phyloP scores from a whole-genome alignment of 1,284 basidiomycete species.

The Sporisorium sorghi region DNA sequence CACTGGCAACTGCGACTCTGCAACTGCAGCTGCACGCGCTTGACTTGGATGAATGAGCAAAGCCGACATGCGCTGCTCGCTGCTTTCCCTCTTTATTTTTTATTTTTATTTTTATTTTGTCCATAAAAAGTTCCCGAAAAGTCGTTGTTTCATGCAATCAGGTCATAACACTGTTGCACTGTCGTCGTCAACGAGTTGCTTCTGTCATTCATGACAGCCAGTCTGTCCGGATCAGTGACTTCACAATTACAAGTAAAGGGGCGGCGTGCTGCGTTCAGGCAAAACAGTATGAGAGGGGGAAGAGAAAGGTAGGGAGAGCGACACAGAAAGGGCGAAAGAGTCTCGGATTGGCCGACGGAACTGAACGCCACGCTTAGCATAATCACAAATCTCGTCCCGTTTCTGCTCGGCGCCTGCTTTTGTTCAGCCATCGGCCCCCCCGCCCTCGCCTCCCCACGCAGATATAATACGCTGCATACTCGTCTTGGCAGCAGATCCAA shows the following conservation, averaged over 20 bases:
- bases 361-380: conserved; percentile 31
- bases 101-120: neutral
- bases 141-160: conserved; percentile 1
- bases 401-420: neutral
- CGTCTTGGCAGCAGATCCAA: no score
- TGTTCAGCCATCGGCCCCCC: neutral
- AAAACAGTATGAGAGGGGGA: no score
- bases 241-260: no score
- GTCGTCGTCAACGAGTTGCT: no score
- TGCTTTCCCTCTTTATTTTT: neutral
- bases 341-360: conserved; percentile 12
- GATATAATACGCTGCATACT: no score
- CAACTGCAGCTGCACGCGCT: neutral
- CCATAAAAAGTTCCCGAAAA: neutral
- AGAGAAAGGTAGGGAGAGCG: neutral
- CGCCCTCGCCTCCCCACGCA: no score
- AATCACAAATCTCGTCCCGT: conserved; percentile 6
- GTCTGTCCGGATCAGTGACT: no score
- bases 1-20: neutral
- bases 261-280: no score
- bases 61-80: conserved; percentile 22
- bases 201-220: no score
- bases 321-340: neutral
- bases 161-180: neutral
- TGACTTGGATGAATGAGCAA: conserved; percentile 17